Conservation (phyloP, 2,329 filamentous ascomycete genomes). For the Talaromyces atroroseus region DNA sequence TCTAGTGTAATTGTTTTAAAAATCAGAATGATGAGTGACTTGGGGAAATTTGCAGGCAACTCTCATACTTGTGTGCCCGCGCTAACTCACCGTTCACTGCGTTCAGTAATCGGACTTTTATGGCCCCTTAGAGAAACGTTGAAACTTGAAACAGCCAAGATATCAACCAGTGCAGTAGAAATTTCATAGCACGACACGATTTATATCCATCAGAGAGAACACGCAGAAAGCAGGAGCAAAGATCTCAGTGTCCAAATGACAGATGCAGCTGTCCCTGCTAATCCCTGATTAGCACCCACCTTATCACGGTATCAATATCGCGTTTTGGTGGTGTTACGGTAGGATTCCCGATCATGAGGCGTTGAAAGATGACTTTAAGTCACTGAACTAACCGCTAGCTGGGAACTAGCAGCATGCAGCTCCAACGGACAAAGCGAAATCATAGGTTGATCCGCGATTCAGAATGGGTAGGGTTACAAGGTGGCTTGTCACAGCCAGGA, state of each 20-base stretch:
- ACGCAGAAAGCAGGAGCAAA: not conserved
- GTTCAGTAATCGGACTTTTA: not conserved
- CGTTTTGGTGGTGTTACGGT: not conserved
- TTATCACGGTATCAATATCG: not conserved
- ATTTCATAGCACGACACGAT: not conserved
- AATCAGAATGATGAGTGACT: not conserved
- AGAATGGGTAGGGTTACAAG: not conserved
- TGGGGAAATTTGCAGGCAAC: not conserved
- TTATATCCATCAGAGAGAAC: not conserved
- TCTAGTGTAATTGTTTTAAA: not conserved
- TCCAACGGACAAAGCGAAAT: not conserved
- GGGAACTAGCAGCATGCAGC: not conserved
- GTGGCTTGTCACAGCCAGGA: not conserved
- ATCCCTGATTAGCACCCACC: not conserved
- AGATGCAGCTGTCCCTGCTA: not conserved
- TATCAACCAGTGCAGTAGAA: not conserved
- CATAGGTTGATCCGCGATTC: not conserved
- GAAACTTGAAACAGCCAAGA: not conserved
- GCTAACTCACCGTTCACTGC: not conserved
- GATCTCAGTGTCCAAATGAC: not conserved
- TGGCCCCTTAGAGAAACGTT: not conserved
- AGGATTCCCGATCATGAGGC: not conserved
- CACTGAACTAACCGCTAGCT: not conserved
- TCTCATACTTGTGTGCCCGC: not conserved
- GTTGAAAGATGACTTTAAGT: not conserved